A percentile compares a stretch with the other conserved stretches of the same genome.
Evolutionary conservation across 257 asterid genomes (phyloP).

Genomic region (Primulina eburnea): DNA sequence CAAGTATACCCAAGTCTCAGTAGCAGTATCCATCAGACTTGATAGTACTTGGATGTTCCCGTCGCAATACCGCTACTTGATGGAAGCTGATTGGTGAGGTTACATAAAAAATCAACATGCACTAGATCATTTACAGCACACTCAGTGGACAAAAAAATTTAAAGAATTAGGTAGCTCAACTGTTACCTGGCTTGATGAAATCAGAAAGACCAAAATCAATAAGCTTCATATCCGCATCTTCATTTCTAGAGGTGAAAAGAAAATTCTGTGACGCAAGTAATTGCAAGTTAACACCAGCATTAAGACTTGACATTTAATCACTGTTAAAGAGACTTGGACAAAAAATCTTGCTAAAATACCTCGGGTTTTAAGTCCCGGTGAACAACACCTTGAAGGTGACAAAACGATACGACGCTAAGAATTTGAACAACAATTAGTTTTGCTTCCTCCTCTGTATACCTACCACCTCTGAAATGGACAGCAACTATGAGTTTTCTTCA

Average conservation of each 20-base stretch:
- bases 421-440: conserved; percentile 82
- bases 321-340: conserved; percentile 5
- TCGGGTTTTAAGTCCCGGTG: conserved; percentile 99
- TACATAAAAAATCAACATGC: conserved; percentile 2
- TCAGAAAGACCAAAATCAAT: conserved; percentile 98
- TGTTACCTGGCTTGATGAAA: conserved; percentile 80
- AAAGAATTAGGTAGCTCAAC: not conserved
- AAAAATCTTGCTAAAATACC: conserved; percentile 42
- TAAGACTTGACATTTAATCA: conserved; percentile 21
- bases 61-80: not conserved
- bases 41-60: not conserved
- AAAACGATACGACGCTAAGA: conserved; percentile 86
- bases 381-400: conserved; percentile 98
- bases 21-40: not conserved
- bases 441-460: conserved; percentile 91
- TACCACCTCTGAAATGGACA: conserved; percentile 77
- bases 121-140: not conserved
- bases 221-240: conserved; percentile 91
- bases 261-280: conserved; percentile 58
- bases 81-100: not conserved
- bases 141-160: not conserved
- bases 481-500: conserved; percentile 30
- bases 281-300: conserved; percentile 22
- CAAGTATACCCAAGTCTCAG: conserved; percentile 17
- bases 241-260: conserved; percentile 78